Evolutionary conservation across 2,329 filamentous ascomycete genomes (phyloP), one percentile per base, ranked within the genome.

Genomic region (Epichloe aotearoae): DNA sequence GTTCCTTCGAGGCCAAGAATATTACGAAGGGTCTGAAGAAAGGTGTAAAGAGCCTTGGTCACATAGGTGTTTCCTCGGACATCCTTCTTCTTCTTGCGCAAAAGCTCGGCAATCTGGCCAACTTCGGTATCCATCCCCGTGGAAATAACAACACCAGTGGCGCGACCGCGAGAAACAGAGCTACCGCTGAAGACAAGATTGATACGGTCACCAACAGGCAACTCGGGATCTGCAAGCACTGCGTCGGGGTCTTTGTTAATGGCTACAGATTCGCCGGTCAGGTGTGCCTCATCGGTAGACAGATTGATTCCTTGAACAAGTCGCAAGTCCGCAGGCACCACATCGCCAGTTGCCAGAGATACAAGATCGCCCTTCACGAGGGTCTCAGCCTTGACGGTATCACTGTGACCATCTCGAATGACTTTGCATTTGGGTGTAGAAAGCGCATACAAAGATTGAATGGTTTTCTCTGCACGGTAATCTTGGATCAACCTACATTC

Each of bases 41-140:
- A 66, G 52, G 69, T 69, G 58, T 71, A 69, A 55, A 71, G 60
- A 33, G 68, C 64, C 44, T 69, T 64, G 57, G 62, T 63, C 46
- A 79, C 69, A 58, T 78, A 68, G 45, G 65, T 63, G 45, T 63
- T 63, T 39, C 62, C 61, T 12, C 60, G 56, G 42, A 68, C 72
- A 58, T 65, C 74, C 62, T 61, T 71, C 63, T 71, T 75, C 59
- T 69, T 75, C 51, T 74, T 70, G 50, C 82, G 80, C 43, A 90
- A 73, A 56, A 85, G 74, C 50, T 74, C 76, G n/a, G 86, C 84
- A 58, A 89, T 88, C 60, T 80, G 80, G 58, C 86, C 86, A 50
- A 89, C 82, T 65, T 88, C 82, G 20, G 85, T 89, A 52, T 75
- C 66, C 83, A 88, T 86, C 42, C 79, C 84, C n/a, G 80, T 85